phyloP scores from a whole-genome alignment of 2,329 filamentous ascomycete genomes.

The Cladosporium sp. region DNA sequence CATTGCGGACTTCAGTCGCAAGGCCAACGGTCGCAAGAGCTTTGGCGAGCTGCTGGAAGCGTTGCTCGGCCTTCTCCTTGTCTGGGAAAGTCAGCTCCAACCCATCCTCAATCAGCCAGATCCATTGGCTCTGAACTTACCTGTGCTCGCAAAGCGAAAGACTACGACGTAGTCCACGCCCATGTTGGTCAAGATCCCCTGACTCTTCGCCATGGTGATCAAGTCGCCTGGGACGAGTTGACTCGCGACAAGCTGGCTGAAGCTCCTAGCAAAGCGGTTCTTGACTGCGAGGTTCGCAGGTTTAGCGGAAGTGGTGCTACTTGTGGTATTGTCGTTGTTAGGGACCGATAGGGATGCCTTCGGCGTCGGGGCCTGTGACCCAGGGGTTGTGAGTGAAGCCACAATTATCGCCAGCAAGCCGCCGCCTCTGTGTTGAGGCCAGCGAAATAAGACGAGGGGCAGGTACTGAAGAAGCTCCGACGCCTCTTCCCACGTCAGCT shows the following conservation, averaged over 20 bases:
- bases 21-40: constrained; percentile 74
- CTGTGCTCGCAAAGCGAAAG: constrained; percentile 64
- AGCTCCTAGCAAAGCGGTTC: constrained; percentile 15
- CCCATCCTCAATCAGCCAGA: too few relatives aligned
- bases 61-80: constrained; percentile 60
- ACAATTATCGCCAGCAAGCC: constrained; percentile 8
- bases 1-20: constrained; percentile 78
- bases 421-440: constrained; percentile 6
- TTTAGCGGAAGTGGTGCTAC: not conserved
- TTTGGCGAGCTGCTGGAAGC: constrained; percentile 72
- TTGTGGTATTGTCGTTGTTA: not conserved
- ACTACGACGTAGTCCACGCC: constrained; percentile 85
- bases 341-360: constrained; percentile 1
- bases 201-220: constrained; percentile 28
- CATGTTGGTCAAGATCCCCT: constrained; percentile 46
- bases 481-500: constrained; percentile 1
- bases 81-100: constrained; percentile 40
- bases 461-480: constrained; percentile 2
- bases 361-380: not conserved
- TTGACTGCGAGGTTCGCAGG: constrained; percentile 3
- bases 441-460: constrained; percentile 3
- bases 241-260: constrained; percentile 26
- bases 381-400: not conserved
- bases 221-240: constrained; percentile 23
- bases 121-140: constrained; percentile 38